Evolutionary conservation across 2,329 filamentous ascomycete genomes (phyloP), one percentile per base, ranked within the genome.

Genomic region (Aureobasidium sp.): DNA sequence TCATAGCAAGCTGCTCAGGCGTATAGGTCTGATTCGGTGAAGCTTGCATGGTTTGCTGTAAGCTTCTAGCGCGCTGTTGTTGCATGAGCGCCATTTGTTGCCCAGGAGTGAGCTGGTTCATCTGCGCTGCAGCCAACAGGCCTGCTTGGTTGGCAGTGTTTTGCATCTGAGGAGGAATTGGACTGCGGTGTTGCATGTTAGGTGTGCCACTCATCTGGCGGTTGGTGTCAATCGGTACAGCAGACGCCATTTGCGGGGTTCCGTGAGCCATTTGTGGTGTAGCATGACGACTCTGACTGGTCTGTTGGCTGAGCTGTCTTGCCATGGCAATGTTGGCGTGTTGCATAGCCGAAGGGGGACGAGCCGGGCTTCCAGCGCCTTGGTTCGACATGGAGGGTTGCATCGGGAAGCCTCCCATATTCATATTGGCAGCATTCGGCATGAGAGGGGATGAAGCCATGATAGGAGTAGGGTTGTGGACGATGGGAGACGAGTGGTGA

Each of bases 341-440:
- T 52, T 70, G 71, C 66, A 73, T 85, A 3, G 86, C 85, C 17
- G 87, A 89, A 0, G 86, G 77, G 17, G 87, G 86, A 48, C 87
- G 79, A 20, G 85, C 78, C 29, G 87, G 87, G 68, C 87, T 90
- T 22, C 74, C 75, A 57, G 79, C 84, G 22, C 85, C 86, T 79
- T 89, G 86, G 67, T 81, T 87, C 1, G 87, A 88, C 53, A 82
- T 84, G 31, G 84, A 85, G 39, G 81, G 80, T 65, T 87, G 72
- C 78, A 80, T 80, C 4, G 77, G 74, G 42, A 79, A 78, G 27
- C 78, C 75, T 42, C 74, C 76, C 66, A 75, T 72, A 5, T 71
- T 65, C 67, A 70, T 67, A 47, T 62, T 42, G 25, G 55, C 47
- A 34, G 45, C 62, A 29, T 72, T 69, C 20, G 63, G 64, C 59